Percentiles rank a stretch among this genome's conserved stretches.
Evolutionary conservation across 2,329 filamentous ascomycete genomes (phyloP).

Genomic region (Xylaria multiplex): DNA sequence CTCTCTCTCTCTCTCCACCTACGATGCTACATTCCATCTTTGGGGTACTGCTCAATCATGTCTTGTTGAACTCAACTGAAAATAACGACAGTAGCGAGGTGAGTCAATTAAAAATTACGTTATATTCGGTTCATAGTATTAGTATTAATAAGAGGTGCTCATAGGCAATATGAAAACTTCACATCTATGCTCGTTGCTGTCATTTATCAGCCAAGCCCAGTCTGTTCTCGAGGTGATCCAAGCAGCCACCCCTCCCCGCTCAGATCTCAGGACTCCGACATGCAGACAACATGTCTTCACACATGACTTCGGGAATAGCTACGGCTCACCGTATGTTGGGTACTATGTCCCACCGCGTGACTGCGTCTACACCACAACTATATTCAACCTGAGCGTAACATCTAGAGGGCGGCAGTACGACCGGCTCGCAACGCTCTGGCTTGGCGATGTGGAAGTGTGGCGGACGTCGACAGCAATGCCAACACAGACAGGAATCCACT

Average conservation of each 20-base stretch:
- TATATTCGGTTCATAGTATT: background rate
- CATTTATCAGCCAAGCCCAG: constrained; percentile 8
- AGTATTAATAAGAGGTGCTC: background rate
- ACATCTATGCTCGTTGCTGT: constrained; percentile 14
- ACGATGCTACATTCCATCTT: constrained; percentile 33
- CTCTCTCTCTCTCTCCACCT: constrained; percentile 21
- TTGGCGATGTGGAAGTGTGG: constrained; percentile 72
- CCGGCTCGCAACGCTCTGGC: constrained; percentile 67
- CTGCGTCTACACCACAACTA: constrained; percentile 47
- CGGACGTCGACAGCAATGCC: constrained; percentile 73
- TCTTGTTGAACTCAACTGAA: background rate
- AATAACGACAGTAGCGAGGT: background rate
- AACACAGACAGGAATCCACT: constrained; percentile 63
- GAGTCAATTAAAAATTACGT: background rate
- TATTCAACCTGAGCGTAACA: constrained; percentile 69
- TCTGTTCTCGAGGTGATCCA: constrained; percentile 44
- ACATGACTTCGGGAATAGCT: constrained; percentile 46
- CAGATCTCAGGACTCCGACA: constrained; percentile 34
- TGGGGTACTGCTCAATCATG: constrained; percentile 5
- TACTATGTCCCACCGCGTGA: constrained; percentile 40
- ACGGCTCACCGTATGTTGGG: constrained; percentile 45
- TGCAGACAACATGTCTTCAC: constrained; percentile 43
- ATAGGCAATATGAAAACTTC: constrained; percentile 16
- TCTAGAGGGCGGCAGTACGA: constrained; percentile 71
- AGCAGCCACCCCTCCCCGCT: constrained; percentile 43